These are phyloP conservation scores for Rhodotorula kratochvilovae DNA, from an alignment of 768 basidiomycete species.

Conservation along the genomic window DNA sequence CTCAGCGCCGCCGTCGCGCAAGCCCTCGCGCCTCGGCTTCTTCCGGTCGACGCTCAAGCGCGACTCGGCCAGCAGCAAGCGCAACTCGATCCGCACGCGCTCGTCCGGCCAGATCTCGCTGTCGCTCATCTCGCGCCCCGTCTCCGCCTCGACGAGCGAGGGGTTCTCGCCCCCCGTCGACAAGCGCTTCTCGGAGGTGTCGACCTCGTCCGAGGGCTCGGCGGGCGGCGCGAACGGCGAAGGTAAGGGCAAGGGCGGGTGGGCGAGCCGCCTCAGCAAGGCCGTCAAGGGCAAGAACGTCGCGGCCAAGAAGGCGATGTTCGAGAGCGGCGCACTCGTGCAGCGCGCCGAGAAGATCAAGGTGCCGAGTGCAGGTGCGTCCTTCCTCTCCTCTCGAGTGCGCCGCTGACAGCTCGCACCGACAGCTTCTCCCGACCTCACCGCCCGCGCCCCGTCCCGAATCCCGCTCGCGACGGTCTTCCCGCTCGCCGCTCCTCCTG, in stretches of 20 bases:
- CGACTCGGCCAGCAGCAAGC: constrained; percentile 1
- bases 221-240: not conserved
- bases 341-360: constrained; percentile 3
- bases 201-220: not conserved
- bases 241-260: not conserved
- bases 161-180: not conserved
- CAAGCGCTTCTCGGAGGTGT: not conserved
- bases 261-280: constrained; percentile 4
- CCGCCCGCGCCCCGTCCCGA: constrained; percentile 4
- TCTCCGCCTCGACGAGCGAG: not conserved
- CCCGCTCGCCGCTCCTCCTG: not conserved
- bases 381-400: too few species aligned
- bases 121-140: not conserved
- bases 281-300: constrained; percentile 21
- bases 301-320: constrained; percentile 10
- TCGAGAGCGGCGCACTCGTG: constrained; percentile 7
- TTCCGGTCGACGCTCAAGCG: constrained; percentile 10
- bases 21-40: constrained; percentile 18
- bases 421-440: not conserved
- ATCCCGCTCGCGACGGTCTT: constrained; percentile 21
- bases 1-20: not conserved
- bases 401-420: not conserved
- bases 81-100: not conserved
- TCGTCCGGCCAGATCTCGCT: constrained; percentile 1
- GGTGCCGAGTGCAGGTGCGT: not conserved